Evolutionary conservation across 495 filamentous ascomycete genomes (phyloP).

Genomic region (Neurospora cerealis): DNA sequence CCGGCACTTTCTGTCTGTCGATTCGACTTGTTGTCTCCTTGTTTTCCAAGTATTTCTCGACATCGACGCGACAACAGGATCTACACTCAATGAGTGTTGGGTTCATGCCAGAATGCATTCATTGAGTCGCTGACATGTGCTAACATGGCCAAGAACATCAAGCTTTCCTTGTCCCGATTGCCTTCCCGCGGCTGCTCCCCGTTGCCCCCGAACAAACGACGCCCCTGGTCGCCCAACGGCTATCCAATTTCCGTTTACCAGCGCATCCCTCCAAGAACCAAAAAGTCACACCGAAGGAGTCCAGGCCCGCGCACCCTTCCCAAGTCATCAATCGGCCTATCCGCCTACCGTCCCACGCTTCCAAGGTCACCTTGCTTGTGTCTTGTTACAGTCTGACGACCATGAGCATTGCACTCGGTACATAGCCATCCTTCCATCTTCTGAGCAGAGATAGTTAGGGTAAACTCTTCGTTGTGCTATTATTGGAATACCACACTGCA

Average conservation of each 20-base stretch:
- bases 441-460: not conserved
- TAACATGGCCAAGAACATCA: not conserved
- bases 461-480: not conserved
- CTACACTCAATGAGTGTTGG: too few species aligned
- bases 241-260: not conserved
- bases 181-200: not conserved
- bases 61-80: not conserved
- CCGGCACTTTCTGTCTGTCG: not conserved
- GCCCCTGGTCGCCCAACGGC: not conserved
- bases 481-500: not conserved
- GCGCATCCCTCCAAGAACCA: not conserved
- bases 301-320: not conserved
- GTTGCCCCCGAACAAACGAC: not conserved
- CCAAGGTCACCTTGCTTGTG: not conserved
- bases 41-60: not conserved
- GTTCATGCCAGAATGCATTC: too few species aligned
- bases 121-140: not conserved
- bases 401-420: not conserved
- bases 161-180: not conserved
- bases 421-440: not conserved
- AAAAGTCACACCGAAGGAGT: not conserved
- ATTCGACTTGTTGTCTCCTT: not conserved
- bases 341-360: not conserved
- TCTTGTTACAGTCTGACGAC: not conserved
- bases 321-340: not conserved